Evolutionary conservation across 2,329 filamentous ascomycete genomes (phyloP), one percentile per base, ranked within the genome.

Genomic region (Arthroderma uncinatum): DNA sequence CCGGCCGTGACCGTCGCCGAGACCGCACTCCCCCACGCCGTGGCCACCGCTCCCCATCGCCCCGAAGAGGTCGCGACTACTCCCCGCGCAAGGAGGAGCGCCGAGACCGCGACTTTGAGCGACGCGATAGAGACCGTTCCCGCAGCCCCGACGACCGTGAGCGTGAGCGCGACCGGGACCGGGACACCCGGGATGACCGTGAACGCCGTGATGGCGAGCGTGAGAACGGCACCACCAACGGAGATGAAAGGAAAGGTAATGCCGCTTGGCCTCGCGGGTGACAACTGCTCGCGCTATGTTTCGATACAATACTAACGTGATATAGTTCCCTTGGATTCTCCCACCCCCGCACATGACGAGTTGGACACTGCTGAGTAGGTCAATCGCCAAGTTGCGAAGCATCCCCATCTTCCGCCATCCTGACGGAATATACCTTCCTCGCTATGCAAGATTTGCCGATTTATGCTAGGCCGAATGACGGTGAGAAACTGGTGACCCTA

Each of bases 11-110:
- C 37, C 57, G 71, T 33, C 74, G 76, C 50, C 75, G 79, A 62
- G 77, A 86, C 64, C 86, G 89, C 60, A 87, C 88, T 61, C 87
- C 87, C 57, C 89, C 89, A 62, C 85, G 89, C 62, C 85, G 87
- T 65, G 81, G 83, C 70, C 82, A 81, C 57, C 83, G 62, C 58
- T 79, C 78, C 52, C 78, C 78, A 57, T 81, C 80, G 34, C 81
- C 81, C 57, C 77, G 78, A 57, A 79, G 81, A 60, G 74, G 75
- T 58, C 76, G 80, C 66, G 87, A 93, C 64, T 89, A 88, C 71
- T 94, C 89, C 61, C 90, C 90, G 36, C 84, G 89, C 63, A 93
- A 93, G 76, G 90, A 95, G 62, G 89, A 94, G 61, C 86, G 89
- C 53, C 84, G 86, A 63, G 86, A 89, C 64, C 83, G 87, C 59